Conservation (phyloP, 1,139 yeast genomes). For the Hansenula sp. region DNA sequence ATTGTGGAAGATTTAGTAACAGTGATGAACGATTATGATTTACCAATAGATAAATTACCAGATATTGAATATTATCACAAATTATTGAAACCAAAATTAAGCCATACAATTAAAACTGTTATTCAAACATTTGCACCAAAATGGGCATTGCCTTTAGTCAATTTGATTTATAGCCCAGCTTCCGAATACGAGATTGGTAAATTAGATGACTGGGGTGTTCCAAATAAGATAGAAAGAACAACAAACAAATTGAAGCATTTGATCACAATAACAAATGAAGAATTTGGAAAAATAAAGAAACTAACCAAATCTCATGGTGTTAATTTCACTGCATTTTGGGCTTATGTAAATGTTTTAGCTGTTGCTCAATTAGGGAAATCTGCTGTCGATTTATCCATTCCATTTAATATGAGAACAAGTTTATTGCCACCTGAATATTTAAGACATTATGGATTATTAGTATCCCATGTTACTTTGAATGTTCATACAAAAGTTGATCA, state of each 20-base stretch:
- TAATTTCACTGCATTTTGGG: slow-evolving; percentile 1
- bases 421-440: not conserved
- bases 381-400: slow-evolving; percentile 1
- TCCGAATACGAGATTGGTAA: not conserved
- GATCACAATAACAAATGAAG: not conserved
- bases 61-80: not conserved
- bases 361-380: not conserved
- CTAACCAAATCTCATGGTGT: not conserved
- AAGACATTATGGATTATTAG: not conserved
- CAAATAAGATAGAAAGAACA: not conserved
- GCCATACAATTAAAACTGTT: not conserved
- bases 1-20: slow-evolving; percentile 12
- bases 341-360: not conserved
- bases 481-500: slow-evolving; percentile 1
- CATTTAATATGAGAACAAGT: slow-evolving; percentile 1
- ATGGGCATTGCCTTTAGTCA: not conserved
- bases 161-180: not conserved
- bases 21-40: slow-evolving; percentile 3
- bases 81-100: not conserved
- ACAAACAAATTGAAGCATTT: not conserved
- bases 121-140: not conserved
- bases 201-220: not conserved
- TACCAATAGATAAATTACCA: not conserved
- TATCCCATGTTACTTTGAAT: not conserved
- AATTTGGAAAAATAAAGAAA: not conserved